phyloP scores from a whole-genome alignment of 2,329 filamentous ascomycete species.

The Claviceps arundinis region DNA sequence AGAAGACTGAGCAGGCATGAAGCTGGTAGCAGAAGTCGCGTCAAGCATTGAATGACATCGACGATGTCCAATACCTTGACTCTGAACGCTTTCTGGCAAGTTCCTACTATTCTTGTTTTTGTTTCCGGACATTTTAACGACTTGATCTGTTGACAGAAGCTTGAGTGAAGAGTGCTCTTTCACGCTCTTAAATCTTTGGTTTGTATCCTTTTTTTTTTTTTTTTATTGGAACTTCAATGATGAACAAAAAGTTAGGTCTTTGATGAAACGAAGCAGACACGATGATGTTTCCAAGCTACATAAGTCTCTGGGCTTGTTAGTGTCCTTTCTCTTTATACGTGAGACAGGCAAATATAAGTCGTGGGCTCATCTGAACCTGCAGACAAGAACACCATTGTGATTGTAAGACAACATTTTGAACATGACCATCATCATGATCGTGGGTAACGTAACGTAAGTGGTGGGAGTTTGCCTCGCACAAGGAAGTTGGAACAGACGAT shows the following conservation, averaged over 20 bases:
- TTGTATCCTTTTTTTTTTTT: background rate
- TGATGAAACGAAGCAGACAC: background rate
- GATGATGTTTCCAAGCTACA: background rate
- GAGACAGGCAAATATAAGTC: background rate
- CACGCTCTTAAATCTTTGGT: background rate
- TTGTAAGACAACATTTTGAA: background rate
- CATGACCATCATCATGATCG: background rate
- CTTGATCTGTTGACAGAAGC: background rate
- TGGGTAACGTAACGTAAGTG: background rate
- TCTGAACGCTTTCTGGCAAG: background rate
- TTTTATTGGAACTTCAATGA: background rate
- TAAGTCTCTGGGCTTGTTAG: background rate
- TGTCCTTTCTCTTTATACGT: constrained; percentile 3
- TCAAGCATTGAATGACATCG: background rate
- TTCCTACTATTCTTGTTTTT: background rate
- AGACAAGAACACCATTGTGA: background rate
- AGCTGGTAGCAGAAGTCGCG: background rate
- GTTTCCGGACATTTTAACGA: background rate
- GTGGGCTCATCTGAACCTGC: too few relatives aligned
- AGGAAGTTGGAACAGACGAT: background rate
- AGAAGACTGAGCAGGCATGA: background rate
- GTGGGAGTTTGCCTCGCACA: constrained; percentile 1
- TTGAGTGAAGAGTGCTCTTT: background rate
- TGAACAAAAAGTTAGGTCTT: background rate
- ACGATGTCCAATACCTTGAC: background rate